Conservation (phyloP, 2,329 filamentous ascomycete genomes). For the Chaetomiaceae sp. region DNA sequence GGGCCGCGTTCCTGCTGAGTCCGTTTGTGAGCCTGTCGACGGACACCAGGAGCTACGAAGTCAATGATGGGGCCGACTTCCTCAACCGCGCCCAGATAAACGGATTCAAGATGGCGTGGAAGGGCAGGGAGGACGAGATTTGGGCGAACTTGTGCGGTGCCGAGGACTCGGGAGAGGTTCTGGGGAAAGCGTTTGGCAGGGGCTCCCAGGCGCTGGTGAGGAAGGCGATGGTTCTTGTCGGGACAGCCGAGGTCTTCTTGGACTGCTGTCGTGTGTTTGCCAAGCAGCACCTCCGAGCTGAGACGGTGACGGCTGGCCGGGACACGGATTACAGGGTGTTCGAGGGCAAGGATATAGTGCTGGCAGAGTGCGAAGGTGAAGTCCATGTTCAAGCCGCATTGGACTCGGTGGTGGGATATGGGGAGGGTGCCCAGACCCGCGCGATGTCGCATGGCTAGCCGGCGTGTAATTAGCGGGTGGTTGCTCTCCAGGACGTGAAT, state of each 20-base stretch:
- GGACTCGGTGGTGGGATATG: conserved; percentile 15
- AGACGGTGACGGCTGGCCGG: background rate
- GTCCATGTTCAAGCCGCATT: conserved; percentile 20
- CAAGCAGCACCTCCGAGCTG: background rate
- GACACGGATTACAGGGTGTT: conserved; percentile 1
- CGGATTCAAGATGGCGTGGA: conserved; percentile 7
- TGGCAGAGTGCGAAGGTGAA: conserved; percentile 20
- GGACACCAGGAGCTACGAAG: conserved; percentile 9
- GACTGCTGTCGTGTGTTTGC: conserved; percentile 17
- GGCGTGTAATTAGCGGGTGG: too few relatives aligned
- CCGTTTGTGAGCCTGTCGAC: conserved; percentile 20
- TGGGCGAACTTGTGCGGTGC: conserved; percentile 18
- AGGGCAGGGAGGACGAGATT: conserved; percentile 13
- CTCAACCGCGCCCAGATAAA: conserved; percentile 7
- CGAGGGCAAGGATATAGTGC: conserved; percentile 6
- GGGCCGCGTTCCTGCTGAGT: conserved; percentile 21
- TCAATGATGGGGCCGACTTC: conserved; percentile 21
- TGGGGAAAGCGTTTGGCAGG: conserved; percentile 10
- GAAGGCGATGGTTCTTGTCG: conserved; percentile 18
- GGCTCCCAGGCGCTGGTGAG: conserved; percentile 1
- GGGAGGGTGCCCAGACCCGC: conserved; percentile 13
- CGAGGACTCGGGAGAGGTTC: conserved; percentile 1
- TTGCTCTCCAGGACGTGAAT: too few relatives aligned
- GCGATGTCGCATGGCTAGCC: conserved; percentile 15
- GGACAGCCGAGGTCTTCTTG: conserved; percentile 20